Conservation (phyloP, 768 basidiomycete species). For the Dacryopinax spathularia region DNA sequence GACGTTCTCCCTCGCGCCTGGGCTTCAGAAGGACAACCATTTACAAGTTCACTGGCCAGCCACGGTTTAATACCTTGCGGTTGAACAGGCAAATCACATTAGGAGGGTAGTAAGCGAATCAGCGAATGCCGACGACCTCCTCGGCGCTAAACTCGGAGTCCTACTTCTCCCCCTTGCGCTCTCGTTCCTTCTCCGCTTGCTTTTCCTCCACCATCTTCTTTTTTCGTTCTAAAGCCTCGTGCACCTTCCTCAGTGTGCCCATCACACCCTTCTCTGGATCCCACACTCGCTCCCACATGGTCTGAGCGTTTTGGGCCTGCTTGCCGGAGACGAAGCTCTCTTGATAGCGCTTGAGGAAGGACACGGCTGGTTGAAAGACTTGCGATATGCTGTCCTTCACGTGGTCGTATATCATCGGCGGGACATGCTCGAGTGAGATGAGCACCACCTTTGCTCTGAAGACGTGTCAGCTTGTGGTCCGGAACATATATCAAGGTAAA, state of each 20-base stretch:
- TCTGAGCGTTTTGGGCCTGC: conserved; percentile 13
- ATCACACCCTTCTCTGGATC: neutral
- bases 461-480: neutral
- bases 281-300: neutral
- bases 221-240: neutral
- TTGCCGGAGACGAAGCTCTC: conserved; percentile 25
- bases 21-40: no score
- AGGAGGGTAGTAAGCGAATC: no score
- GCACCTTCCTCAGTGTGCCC: conserved; percentile 8
- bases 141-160: no score
- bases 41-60: no score
- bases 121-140: no score
- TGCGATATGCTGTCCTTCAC: conserved; percentile 7
- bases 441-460: neutral
- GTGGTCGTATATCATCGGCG: neutral
- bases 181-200: neutral
- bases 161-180: neutral
- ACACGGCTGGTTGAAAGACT: conserved; percentile 19
- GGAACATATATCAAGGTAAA: neutral
- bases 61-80: no score
- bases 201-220: neutral
- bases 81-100: no score
- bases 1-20: no score
- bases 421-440: neutral
- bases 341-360: conserved; percentile 20